phyloP scores from a whole-genome alignment of 129 eudicot genomes.

The Dittrichia graveolens region DNA sequence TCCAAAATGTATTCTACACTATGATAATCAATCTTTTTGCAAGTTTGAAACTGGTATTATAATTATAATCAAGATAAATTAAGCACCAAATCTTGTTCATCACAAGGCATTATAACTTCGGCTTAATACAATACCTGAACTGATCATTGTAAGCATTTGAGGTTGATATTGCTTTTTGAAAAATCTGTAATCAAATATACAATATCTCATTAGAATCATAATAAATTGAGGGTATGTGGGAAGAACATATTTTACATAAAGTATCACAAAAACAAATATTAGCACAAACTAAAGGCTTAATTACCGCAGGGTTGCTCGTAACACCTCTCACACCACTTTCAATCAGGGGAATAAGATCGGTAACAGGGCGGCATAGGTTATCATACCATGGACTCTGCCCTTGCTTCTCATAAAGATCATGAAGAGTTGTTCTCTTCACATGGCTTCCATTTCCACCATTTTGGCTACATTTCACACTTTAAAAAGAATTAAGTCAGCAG shows the following conservation, averaged over 20 bases:
- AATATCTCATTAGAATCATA: background rate
- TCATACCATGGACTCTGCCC: slow-evolving; percentile 99
- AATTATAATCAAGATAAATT: background rate
- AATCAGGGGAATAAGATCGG: slow-evolving; percentile 88
- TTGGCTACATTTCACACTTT: slow-evolving; percentile 72
- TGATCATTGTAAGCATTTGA: slow-evolving; percentile 99
- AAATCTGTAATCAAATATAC: slow-evolving; percentile 59
- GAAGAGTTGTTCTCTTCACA: slow-evolving; percentile 79
- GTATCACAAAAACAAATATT: slow-evolving; percentile 9
- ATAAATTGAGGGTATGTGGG: background rate
- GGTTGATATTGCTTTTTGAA: slow-evolving; percentile 97
- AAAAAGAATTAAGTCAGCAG: slow-evolving; percentile 17
- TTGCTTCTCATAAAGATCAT: slow-evolving; percentile 89
- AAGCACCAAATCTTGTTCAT: background rate
- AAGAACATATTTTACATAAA: slow-evolving; percentile 10
- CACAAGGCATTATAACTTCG: background rate
- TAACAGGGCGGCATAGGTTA: slow-evolving; percentile 93
- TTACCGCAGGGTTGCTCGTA: slow-evolving; percentile 99
- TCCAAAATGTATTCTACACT: background rate
- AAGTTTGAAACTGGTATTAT: background rate
- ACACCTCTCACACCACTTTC: slow-evolving; percentile 96
- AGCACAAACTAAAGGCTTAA: background rate
- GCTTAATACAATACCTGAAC: slow-evolving; percentile 58
- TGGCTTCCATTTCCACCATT: slow-evolving; percentile 70
- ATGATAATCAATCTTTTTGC: background rate